Evolutionary conservation across 2,329 filamentous ascomycete genomes (phyloP).

Genomic region (Paecilomyces niveus): DNA sequence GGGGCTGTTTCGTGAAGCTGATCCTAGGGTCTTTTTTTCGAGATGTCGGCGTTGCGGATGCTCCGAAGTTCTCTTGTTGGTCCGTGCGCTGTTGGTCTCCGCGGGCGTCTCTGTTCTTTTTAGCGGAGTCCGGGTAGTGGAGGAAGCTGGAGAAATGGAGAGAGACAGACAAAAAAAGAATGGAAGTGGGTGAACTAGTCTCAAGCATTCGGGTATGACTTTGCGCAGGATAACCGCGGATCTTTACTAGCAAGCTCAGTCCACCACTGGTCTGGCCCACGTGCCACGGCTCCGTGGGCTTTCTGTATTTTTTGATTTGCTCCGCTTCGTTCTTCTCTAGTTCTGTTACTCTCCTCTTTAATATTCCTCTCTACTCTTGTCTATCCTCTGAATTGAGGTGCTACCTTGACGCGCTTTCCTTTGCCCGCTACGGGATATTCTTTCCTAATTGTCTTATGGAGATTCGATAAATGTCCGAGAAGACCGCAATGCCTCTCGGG

Average conservation of each 20-base stretch:
- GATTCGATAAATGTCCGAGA: slow-evolving; percentile 11
- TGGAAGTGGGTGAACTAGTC: neutral
- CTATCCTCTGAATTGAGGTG: neutral
- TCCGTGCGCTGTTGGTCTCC: slow-evolving; percentile 4
- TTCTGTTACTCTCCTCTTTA: neutral
- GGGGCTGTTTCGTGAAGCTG: slow-evolving; percentile 4
- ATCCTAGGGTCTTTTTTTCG: slow-evolving; percentile 9
- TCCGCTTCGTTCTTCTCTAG: neutral
- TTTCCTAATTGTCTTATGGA: slow-evolving; percentile 8
- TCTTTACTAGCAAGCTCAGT: neutral
- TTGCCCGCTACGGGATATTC: neutral
- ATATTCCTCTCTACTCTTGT: slow-evolving; percentile 5
- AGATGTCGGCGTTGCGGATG: neutral
- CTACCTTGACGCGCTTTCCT: neutral
- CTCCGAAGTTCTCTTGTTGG: slow-evolving; percentile 3
- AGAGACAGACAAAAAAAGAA: neutral
- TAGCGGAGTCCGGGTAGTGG: neutral
- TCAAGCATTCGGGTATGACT: neutral
- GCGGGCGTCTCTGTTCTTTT: neutral
- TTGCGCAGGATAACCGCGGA: neutral
- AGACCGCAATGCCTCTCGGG: slow-evolving; percentile 31
- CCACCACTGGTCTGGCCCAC: neutral
- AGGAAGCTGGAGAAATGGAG: neutral
- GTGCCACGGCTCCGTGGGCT: neutral
- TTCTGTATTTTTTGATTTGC: neutral